Conservation (phyloP, 768 basidiomycete species). For the Clavulina sp. region DNA sequence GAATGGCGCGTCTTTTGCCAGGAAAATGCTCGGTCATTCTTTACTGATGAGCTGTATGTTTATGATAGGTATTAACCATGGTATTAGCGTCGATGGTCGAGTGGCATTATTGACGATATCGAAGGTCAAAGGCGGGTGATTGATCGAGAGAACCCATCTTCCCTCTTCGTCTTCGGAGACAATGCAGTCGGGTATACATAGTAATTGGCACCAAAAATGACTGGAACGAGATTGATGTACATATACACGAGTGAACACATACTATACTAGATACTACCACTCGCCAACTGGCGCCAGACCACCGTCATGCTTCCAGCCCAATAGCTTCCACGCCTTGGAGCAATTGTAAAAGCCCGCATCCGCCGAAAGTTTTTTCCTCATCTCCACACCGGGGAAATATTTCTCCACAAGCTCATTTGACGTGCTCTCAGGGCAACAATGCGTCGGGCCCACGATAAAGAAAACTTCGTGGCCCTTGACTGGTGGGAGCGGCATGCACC, state of each 20-base stretch:
- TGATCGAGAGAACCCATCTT: too few relatives aligned
- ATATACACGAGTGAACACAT: too few relatives aligned
- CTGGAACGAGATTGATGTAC: too few relatives aligned
- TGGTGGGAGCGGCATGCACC: too few relatives aligned
- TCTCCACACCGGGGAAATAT: slow-evolving; percentile 9
- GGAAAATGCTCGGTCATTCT: neutral
- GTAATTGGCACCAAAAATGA: too few relatives aligned
- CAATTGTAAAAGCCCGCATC: slow-evolving; percentile 8
- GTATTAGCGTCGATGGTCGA: neutral
- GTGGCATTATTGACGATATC: neutral
- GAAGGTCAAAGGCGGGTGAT: too few relatives aligned
- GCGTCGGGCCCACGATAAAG: slow-evolving; percentile 5
- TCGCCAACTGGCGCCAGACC: too few relatives aligned
- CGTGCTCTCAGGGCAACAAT: slow-evolving; percentile 4
- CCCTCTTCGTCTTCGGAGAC: too few relatives aligned
- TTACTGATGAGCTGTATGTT: neutral
- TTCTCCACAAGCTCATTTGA: slow-evolving; percentile 6
- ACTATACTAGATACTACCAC: too few relatives aligned
- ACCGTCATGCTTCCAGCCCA: slow-evolving; percentile 11
- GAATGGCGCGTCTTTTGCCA: neutral
- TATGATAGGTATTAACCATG: slow-evolving; percentile 1
- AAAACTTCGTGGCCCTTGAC: slow-evolving; percentile 11
- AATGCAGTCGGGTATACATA: too few relatives aligned
- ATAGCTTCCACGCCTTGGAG: slow-evolving; percentile 8
- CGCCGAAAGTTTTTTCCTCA: neutral